Percentiles rank a stretch among this genome's conserved stretches.
phyloP scores from a whole-genome alignment of 176 grass and related monocot genomes.

The barley (Hordeum vulgare) region MorexV3_pseudomolecules_assembly NC_058522.1:347310241-347310740 shows the following conservation, averaged over 20 bases:
- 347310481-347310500: neutral
- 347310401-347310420: neutral
- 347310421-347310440: neutral
- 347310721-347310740: neutral
- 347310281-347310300: neutral
- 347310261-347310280: neutral
- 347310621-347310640: neutral
- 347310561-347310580: neutral
- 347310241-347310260: neutral
- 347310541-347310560: neutral
- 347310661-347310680: slow-evolving; percentile 7
- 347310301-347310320: neutral
- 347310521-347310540: neutral
- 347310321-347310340: neutral
- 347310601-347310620: neutral
- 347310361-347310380: neutral
- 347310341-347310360: neutral
- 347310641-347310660: neutral
- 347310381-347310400: neutral
- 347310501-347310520: neutral
- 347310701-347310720: neutral
- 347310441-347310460: neutral
- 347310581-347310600: neutral
- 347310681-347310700: neutral
- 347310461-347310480: neutral